Conservation (phyloP, 2,329 filamentous ascomycete species). For the Graphilbum sp. region DNA sequence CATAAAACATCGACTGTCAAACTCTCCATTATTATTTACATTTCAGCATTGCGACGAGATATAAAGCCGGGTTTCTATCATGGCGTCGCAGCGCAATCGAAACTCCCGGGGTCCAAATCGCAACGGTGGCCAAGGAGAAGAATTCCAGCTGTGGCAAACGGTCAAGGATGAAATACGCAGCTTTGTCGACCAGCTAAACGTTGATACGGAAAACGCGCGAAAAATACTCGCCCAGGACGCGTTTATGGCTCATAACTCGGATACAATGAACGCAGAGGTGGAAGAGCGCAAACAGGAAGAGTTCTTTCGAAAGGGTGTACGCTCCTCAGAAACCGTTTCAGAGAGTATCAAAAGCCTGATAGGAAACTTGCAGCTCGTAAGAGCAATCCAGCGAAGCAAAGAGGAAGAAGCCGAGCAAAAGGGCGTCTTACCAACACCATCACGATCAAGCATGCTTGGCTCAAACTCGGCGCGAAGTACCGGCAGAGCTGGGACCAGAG, state of each 20-base stretch:
- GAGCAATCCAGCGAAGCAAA: conserved; percentile 23
- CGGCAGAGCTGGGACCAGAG: conserved; percentile 10
- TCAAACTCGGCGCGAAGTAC: conserved; percentile 6
- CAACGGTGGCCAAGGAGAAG: conserved; percentile 26
- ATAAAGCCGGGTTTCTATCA: too few species aligned
- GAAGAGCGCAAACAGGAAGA: conserved; percentile 14
- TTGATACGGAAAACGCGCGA: conserved; percentile 21
- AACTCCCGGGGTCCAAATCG: conserved; percentile 17
- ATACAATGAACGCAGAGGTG: conserved; percentile 15
- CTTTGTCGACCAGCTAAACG: conserved; percentile 21
- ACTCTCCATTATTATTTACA: too few species aligned
- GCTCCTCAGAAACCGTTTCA: conserved; percentile 17
- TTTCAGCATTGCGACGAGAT: too few species aligned
- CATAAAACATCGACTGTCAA: neutral
- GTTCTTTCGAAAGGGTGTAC: conserved; percentile 14
- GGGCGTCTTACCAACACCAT: conserved; percentile 8
- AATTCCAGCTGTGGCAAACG: conserved; percentile 23
- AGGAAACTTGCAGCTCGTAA: conserved; percentile 21
- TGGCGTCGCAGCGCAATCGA: conserved; percentile 13
- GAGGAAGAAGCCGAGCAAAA: conserved; percentile 19
- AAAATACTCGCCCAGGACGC: conserved; percentile 23
- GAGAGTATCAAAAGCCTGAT: conserved; percentile 19
- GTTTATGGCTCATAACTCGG: conserved; percentile 20
- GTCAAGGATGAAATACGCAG: conserved; percentile 20
- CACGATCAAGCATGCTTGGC: conserved; percentile 10